phyloP scores from a whole-genome alignment of 352 stramenopile species.

The Phytopythium oedochilum region DNA sequence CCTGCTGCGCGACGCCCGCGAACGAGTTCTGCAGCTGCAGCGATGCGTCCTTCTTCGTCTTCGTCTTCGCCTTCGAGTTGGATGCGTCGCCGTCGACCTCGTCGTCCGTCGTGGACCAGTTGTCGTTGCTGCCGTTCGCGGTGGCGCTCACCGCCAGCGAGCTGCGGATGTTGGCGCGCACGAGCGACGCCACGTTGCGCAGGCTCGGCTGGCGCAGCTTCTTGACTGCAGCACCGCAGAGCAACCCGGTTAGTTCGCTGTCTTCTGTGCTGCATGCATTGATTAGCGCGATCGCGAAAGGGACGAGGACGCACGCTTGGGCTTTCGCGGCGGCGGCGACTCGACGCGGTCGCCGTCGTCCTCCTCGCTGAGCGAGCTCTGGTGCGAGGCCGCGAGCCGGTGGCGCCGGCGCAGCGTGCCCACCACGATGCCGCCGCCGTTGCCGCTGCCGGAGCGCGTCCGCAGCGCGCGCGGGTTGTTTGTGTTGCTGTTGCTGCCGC shows the following conservation, averaged over 20 bases:
- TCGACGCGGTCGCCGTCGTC: constrained; percentile 19
- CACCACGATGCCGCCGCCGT: constrained; percentile 29
- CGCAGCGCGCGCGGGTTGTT: constrained; percentile 12
- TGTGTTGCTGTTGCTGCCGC: constrained; percentile 28
- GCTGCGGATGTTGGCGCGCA: constrained; percentile 55
- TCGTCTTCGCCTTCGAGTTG: too few relatives aligned
- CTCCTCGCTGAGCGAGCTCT: constrained; percentile 24
- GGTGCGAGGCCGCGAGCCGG: constrained; percentile 13
- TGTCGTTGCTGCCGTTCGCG: constrained; percentile 4
- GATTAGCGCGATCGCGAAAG: constrained; percentile 7
- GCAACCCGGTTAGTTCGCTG: too few relatives aligned
- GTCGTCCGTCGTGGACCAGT: constrained; percentile 2
- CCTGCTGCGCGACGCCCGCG: constrained; percentile 66
- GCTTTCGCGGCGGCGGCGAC: constrained; percentile 2
- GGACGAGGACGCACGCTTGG: not conserved
- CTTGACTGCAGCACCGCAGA: constrained; percentile 15
- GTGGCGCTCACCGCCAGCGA: constrained; percentile 11
- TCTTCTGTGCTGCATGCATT: too few relatives aligned
- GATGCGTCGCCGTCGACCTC: not conserved
- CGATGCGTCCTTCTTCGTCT: constrained; percentile 6
- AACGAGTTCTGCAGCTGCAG: constrained; percentile 30
- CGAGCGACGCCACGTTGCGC: constrained; percentile 55
- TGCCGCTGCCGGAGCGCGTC: constrained; percentile 20
- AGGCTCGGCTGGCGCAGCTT: constrained; percentile 41
- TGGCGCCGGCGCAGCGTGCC: constrained; percentile 33